Base-by-base conservation (phyloP, 1,139 yeast genomes). In the Lodderomyces jiufengensis region DNA sequence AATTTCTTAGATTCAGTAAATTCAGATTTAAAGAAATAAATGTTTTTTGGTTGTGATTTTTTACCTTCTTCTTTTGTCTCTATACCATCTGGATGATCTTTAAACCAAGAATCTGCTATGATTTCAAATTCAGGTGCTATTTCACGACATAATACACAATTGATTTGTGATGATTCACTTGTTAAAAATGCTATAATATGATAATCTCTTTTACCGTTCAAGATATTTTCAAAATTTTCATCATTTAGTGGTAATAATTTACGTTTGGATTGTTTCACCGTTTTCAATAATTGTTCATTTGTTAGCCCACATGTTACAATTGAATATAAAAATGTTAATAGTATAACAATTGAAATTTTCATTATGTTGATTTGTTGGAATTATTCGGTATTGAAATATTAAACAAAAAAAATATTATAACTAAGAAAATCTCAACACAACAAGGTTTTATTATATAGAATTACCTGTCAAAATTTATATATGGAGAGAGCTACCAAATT, bases 21-120 rank as follows among this genome's bases (percentile, higher is more conserved):
- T 52, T 90, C 96, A 7, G 95, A 78, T 37, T 70, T 65, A 21
- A 85, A 84, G 57, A 92, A 86, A 61, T 75, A 80, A 26, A 90
- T 61, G 46, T 67, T 62, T 44, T 55, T 54, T 64, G 64, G 18
- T 47, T 55, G 32, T 51, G 56, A 29, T 41, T 38, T 7, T 29
- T 27, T 21, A 65, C 64, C 57, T 29, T 44, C 43, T 24, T 49
- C 53, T 5, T 46, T 43, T n/a, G 76, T 70, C 14, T 46, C 39
- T 22, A 62, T 35, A 22, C 70, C 66, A 36, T 59, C 41, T 34
- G 70, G 69, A 54, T 70, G 63, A 48, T 64, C 63, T 41, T 60
- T 53, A 50, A 72, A 80, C 52, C 90, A 83, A 26, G 76, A 62
- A 21, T 80, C 81, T 32, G 88, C 69, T 33, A 68, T 66, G 15